Evolutionary conservation across 1,284 basidiomycete genomes (phyloP), one percentile per base, ranked within the genome.

Genomic region (Takashimella koratensis): DNA sequence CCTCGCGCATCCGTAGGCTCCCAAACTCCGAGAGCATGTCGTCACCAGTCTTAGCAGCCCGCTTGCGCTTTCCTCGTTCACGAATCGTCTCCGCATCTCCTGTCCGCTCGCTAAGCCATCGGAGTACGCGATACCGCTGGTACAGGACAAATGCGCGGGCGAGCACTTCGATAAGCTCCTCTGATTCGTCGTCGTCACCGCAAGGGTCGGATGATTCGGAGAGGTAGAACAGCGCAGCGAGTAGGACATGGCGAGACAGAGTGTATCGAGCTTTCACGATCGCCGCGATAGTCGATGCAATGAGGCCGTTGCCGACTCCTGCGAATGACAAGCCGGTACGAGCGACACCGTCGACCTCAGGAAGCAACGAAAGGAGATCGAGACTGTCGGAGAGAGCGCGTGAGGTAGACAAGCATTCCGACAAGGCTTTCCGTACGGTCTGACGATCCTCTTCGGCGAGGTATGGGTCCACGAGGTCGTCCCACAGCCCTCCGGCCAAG

Each of bases 11-110:
- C 19, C 58, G 56, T 79, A 53, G 77, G 65, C 65, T 80, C 73
- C 59, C 80, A 76, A 64, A 78, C 74, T 77, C 73, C 27, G 66
- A 50, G 12, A 74, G 49, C 10, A 58, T 55, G 22, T 73, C 71
- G 43, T 68, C 65, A 20, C 55, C 58, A 12, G 54, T 52, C 20
- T 46, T 47, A 25, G 49, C 52, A 10, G 53, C 42, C 2, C 49
- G 42, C 45, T 63, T 57, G 27, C 59, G 59, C 52, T 63, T 68
- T 8, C 52, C 40, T 48, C 58, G 51, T 42, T 51, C 46, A n/a
- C 56, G 54, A 51, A 64, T 59, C 22, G 43, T 52, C 4, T 53
- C 57, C 54, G 63, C 58, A 46, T 64, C 51, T n/a, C 65, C 57
- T 5, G 60, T 65, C 61, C 65, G 68, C 20, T 62, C 57, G 5